Conservation (phyloP, 2,329 filamentous ascomycete species). For the Hypoxylon sp. region DNA sequence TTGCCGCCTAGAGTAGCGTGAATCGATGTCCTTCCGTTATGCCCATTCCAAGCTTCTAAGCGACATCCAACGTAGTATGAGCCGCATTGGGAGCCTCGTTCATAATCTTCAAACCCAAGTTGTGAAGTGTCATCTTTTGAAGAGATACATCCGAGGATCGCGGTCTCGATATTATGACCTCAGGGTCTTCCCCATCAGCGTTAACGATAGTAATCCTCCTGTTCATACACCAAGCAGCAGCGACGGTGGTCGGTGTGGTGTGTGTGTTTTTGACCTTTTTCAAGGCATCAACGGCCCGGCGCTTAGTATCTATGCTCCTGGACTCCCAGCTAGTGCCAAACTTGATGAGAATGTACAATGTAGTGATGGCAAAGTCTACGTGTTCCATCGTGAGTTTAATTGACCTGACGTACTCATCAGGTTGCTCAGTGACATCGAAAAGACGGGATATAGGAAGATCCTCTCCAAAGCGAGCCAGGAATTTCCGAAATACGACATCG, state of each 20-base stretch:
- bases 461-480: neutral
- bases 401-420: neutral
- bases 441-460: slow-evolving; percentile 11
- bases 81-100: neutral
- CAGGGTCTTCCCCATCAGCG: neutral
- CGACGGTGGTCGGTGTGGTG: neutral
- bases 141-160: neutral
- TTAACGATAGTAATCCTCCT: slow-evolving; percentile 8
- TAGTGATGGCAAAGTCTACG: slow-evolving; percentile 12
- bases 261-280: neutral
- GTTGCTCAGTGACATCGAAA: slow-evolving; percentile 10
- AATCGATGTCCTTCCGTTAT: neutral
- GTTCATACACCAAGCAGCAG: slow-evolving; percentile 5
- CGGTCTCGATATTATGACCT: neutral
- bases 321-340: slow-evolving; percentile 5
- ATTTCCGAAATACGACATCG: neutral
- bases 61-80: neutral
- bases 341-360: neutral
- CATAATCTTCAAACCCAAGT: neutral
- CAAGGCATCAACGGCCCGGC: neutral
- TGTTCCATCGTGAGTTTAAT: slow-evolving; percentile 10
- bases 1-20: neutral
- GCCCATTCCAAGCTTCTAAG: neutral
- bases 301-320: neutral
- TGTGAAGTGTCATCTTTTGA: neutral